Evolutionary conservation across 768 basidiomycete species (phyloP).

Genomic region (Pholiota molesta): DNA sequence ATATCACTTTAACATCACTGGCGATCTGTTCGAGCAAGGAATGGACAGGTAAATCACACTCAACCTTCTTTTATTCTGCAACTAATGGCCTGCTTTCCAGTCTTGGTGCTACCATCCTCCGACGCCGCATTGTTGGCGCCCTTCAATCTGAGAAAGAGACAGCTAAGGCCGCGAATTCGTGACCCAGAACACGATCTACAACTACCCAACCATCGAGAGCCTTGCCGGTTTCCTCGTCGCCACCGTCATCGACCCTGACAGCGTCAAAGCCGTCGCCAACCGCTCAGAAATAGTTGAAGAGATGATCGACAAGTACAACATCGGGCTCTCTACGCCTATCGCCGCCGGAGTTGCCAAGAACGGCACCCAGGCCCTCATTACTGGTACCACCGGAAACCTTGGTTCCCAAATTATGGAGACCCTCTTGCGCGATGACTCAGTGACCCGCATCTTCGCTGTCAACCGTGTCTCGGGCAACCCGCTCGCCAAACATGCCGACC

Average conservation of each 20-base stretch:
- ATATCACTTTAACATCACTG: slow-evolving; percentile 1
- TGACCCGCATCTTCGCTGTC: slow-evolving; percentile 1
- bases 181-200: slow-evolving; percentile 24
- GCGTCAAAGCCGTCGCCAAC: slow-evolving; percentile 4
- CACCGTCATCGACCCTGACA: slow-evolving; percentile 14
- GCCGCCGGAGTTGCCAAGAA: slow-evolving; percentile 1
- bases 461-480: slow-evolving; percentile 6
- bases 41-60: background rate
- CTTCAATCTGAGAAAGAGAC: slow-evolving; percentile 17
- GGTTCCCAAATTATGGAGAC: slow-evolving; percentile 2
- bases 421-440: background rate
- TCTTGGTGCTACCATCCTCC: slow-evolving; percentile 8
- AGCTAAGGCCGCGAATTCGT: slow-evolving; percentile 17
- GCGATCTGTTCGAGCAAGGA: background rate
- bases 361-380: slow-evolving; percentile 1
- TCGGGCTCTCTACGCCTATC: background rate
- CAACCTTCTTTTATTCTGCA: background rate
- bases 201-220: slow-evolving; percentile 23
- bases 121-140: slow-evolving; percentile 24
- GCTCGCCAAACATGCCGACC: slow-evolving; percentile 2
- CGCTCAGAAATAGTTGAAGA: slow-evolving; percentile 30
- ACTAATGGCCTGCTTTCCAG: background rate
- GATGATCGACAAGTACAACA: slow-evolving; percentile 38
- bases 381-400: background rate
- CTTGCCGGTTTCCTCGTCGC: slow-evolving; percentile 19